Evolutionary conservation across 306 rosid species (phyloP), one percentile per base, ranked within the genome.

Genomic region (Fragaria ananassa): DNA sequence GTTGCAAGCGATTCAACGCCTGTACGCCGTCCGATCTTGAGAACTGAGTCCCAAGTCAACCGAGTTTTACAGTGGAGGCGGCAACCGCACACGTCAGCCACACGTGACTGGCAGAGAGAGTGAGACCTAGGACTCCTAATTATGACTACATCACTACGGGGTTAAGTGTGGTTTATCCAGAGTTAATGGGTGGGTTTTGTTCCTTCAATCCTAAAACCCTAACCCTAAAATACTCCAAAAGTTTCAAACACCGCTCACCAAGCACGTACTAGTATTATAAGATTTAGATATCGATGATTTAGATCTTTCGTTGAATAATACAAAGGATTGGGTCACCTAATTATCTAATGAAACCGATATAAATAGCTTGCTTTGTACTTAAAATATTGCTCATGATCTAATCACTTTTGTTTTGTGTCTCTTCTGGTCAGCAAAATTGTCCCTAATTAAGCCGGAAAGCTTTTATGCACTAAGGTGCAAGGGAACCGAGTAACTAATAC

Each of bases 11-110:
- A 13, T 5, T 31, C 42, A 49, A 34, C 65, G 57, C 21, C 57
- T 65, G 46, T 31, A 70, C 49, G 72, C 83, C 85, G 82, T 79
- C 23, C 0, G 81, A 68, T 71, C 41, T 53, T 35, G 58, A 45
- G 14, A 50, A 69, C 45, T 17, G 82, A 46, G 64, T 72, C 42
- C 76, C 5, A 17, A 49, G 83, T 69, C 76, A 80, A 75, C 78
- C 10, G 9, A 14, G 46, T 71, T 51, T 25, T 51, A n/a, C 34
- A 10, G 68, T 10, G 10, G 14, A 17, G 8, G 56, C 56, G 0
- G n/a, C n/a, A 18, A 15, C 8, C 4, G 14, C 0, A 8, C 80
- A 50, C 62, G 25, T 81, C 74, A 81, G 44, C 78, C 81, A 56
- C 81, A 76, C 74, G 84, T 76, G 84, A 57, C 18, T 31, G 46